Evolutionary conservation across 345 rosid genomes (phyloP), one percentile per base, ranked within the genome.

Genomic region (Passiflora organensis): DNA sequence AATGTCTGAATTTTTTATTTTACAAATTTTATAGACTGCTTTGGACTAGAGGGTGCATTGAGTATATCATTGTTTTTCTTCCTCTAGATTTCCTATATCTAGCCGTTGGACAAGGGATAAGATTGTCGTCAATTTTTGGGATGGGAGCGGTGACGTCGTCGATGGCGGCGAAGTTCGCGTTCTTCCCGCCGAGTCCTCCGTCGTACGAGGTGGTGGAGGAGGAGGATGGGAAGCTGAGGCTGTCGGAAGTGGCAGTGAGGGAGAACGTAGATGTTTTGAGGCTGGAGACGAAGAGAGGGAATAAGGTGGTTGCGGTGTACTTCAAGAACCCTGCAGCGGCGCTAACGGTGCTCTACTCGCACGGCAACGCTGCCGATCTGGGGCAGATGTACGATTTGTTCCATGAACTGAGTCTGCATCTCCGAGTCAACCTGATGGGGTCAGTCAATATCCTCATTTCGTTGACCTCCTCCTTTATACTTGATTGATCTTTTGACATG

Each of bases 341-440:
- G 19, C 75, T 87, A 60, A 87, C 97, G 2, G 39, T 87, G 41
- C 79, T 87, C 14, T 87, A 87, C 65, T 87, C 97, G 1, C 97
- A 91, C 32, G 97, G 97, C 11, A 91, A 91, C 72, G 97, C 97
- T 6, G 97, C 96, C 37, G 98, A 91, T 85, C 84, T 91, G 55
- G 95, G 95, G 2, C 95, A 91, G 76, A 83, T 88, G 88, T 79
- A 70, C 56, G 93, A 88, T 67, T 73, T 91, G 64, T 88, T 85
- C 60, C 44, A 58, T 23, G 90, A 88, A 47, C 88, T 91, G 60
- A 85, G 90, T 38, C 54, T 77, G 49, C 95, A 83, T 74, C 86
- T 91, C 32, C 72, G 82, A 28, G 96, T 91, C 67, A 88, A 88
- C 79, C 73, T 91, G 60, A 74, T 91, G 85, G 96, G 95, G 98